phyloP scores from a whole-genome alignment of 495 filamentous ascomycete species.

The Letharia columbiana region DNA sequence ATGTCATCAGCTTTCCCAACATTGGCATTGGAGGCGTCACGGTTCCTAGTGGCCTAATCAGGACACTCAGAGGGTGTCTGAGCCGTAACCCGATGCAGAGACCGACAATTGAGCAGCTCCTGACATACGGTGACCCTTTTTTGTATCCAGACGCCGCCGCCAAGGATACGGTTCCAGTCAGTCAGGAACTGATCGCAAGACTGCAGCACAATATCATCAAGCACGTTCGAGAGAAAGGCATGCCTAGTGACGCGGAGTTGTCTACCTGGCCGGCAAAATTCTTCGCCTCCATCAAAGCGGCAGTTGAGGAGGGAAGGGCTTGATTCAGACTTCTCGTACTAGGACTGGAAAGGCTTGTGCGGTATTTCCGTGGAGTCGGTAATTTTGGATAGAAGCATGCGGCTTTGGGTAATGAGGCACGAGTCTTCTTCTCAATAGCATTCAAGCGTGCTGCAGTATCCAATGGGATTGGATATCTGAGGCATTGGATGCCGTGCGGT shows the following conservation, averaged over 20 bases:
- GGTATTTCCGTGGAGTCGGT: not conserved
- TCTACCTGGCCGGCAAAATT: slow-evolving; percentile 60
- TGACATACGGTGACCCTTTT: slow-evolving; percentile 66
- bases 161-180: slow-evolving; percentile 61
- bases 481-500: not conserved
- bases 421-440: slow-evolving; percentile 9
- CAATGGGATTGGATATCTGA: slow-evolving; percentile 10
- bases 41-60: slow-evolving; percentile 61
- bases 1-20: slow-evolving; percentile 73
- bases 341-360: not conserved
- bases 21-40: slow-evolving; percentile 62
- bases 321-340: not conserved
- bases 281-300: slow-evolving; percentile 53
- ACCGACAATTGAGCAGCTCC: slow-evolving; percentile 68
- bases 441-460: slow-evolving; percentile 7
- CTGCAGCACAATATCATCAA: slow-evolving; percentile 71
- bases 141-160: slow-evolving; percentile 62
- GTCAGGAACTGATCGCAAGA: slow-evolving; percentile 63
- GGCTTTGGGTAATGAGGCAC: slow-evolving; percentile 12
- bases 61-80: slow-evolving; percentile 71
- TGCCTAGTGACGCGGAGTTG: slow-evolving; percentile 65
- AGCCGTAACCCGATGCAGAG: slow-evolving; percentile 67
- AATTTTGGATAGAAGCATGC: slow-evolving; percentile 5
- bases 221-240: slow-evolving; percentile 55
- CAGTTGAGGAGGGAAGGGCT: slow-evolving; percentile 44